Base-by-base conservation (phyloP, 2,329 filamentous ascomycete genomes). In the Onygenales sp. region DNA sequence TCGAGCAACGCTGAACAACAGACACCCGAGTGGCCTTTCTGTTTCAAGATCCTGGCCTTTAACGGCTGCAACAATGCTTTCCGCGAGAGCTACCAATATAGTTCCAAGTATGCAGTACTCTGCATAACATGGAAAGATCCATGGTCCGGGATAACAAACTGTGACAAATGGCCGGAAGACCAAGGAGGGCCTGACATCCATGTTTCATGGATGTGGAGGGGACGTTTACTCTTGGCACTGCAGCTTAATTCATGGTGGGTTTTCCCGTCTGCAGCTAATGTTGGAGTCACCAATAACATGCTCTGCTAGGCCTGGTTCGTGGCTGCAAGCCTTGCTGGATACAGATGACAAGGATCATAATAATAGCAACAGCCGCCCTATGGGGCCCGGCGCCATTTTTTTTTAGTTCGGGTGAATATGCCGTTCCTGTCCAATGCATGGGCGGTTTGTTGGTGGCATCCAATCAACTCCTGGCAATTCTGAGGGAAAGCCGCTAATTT, bases 401-500 rank as follows among this genome's bases (percentile, higher is more conserved):
- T 49, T 49, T 39, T 49, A 49, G 46, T 39, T 49, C 38, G 35
- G 39, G 46, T 49, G 38, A 39, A n/a, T 21, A 36, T 31, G 33
- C 45, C 9, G 38, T 48, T 38, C 14, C 32, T 8, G n/a, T 33
- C 44, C 31, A 33, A 35, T 35, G 31, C 7, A 9, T 27, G 42
- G 42, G 14, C 42, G 14, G 7, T 27, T 21, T 44, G 42, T 21
- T 44, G 32, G 31, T 35, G 44, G 31, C 31, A 7, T 7, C 14
- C 8, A 43, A 14, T 17, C 14, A 48, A 49, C 21, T 31, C 39
- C 38, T 49, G 46, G 46, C 39, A 49, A 49, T 49, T 49, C 36
- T 39, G 46, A 41, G 14, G 46, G 31, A 49, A 32, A 39, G 10
- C 6, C 36, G 36, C 35, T 39, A 39, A 9, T 33, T 8, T 49